Evolutionary conservation across 2,329 filamentous ascomycete genomes (phyloP).

Genomic region (Balansia obtecta): DNA sequence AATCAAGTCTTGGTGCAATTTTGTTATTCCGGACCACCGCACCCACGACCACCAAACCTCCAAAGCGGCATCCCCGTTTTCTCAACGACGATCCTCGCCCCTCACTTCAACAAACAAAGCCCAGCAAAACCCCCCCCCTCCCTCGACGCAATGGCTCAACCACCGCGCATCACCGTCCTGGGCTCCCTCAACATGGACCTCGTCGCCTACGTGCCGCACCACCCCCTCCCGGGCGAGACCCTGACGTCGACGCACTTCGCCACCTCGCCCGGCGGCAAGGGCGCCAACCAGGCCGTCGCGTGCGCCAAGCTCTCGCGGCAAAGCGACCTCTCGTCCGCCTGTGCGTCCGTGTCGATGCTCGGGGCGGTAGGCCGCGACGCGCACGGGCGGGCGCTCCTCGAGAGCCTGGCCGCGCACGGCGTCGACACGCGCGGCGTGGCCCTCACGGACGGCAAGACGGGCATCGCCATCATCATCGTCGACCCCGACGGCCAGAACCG

Average conservation of each 20-base stretch:
- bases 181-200: slow-evolving; percentile 94
- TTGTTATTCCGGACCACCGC: too few species aligned
- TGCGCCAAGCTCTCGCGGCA: slow-evolving; percentile 67
- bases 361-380: slow-evolving; percentile 60
- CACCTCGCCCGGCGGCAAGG: slow-evolving; percentile 82
- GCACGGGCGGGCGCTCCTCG: slow-evolving; percentile 48
- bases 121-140: not conserved
- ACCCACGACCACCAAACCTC: too few species aligned
- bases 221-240: slow-evolving; percentile 78
- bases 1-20: too few species aligned
- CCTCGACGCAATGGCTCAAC: slow-evolving; percentile 10
- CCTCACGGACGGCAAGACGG: slow-evolving; percentile 41
- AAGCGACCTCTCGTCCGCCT: slow-evolving; percentile 18
- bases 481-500: slow-evolving; percentile 64
- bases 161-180: slow-evolving; percentile 61
- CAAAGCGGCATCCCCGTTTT: too few species aligned
- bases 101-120: too few species aligned
- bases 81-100: too few species aligned
- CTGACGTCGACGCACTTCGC: slow-evolving; percentile 67
- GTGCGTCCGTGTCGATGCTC: slow-evolving; percentile 50
- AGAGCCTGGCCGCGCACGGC: slow-evolving; percentile 46
- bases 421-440: slow-evolving; percentile 46
- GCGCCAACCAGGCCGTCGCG: slow-evolving; percentile 88
- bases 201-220: slow-evolving; percentile 72
- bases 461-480: slow-evolving; percentile 64